Percentiles rank a stretch among this genome's conserved stretches.
These are phyloP conservation scores for Nemania serpens DNA, from an alignment of 2,329 filamentous ascomycete species.

Conservation along the genomic window DNA sequence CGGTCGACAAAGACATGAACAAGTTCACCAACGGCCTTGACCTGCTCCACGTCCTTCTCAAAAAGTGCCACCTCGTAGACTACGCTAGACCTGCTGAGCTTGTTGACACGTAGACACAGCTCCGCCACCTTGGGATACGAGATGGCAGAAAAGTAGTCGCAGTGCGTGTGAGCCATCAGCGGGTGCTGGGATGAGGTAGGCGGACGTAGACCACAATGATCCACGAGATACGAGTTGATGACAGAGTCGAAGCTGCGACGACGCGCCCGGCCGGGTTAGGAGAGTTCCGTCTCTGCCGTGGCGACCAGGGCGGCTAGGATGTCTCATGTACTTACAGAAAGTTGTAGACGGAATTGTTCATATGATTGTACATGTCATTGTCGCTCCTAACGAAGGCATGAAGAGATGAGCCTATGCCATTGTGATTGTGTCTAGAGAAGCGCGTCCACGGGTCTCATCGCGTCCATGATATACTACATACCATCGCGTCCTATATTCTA, in stretches of 20 bases:
- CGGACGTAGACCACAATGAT: conserved; percentile 75
- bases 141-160: conserved; percentile 82
- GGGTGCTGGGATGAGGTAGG: conserved; percentile 73
- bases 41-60: conserved; percentile 70
- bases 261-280: conserved; percentile 1
- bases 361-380: conserved; percentile 93
- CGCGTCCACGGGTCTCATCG: too few species aligned
- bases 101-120: conserved; percentile 79
- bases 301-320: not conserved
- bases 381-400: conserved; percentile 67
- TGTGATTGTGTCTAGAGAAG: conserved; percentile 20
- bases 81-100: conserved; percentile 83
- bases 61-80: conserved; percentile 91
- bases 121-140: conserved; percentile 83
- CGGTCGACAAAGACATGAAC: conserved; percentile 89
- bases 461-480: conserved; percentile 45
- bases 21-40: conserved; percentile 84
- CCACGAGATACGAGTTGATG: conserved; percentile 85
- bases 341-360: conserved; percentile 90
- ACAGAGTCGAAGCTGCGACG: conserved; percentile 76
- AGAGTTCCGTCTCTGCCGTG: not conserved
- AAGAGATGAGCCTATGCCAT: conserved; percentile 25
- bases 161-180: conserved; percentile 83
- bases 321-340: conserved; percentile 59
- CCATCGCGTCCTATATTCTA: conserved; percentile 90